These are phyloP conservation scores for Cucumis melo DNA, from an alignment of 306 rosid genomes.

Conservation along the genomic window DNA sequence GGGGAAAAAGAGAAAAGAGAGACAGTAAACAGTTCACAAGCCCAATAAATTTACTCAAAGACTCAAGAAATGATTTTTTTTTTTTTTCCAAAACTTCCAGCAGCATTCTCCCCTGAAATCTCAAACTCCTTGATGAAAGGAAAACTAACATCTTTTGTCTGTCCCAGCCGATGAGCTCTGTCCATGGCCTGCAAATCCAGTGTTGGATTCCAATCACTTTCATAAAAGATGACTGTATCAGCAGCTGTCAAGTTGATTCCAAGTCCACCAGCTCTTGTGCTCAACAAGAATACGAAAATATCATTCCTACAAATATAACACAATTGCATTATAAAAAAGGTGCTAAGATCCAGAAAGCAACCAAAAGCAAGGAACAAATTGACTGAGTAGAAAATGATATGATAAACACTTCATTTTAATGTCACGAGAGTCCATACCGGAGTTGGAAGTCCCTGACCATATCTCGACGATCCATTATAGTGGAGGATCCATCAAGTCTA, in stretches of 20 bases:
- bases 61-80: neutral
- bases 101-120: neutral
- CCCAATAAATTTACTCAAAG: neutral
- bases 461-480: conserved; percentile 93
- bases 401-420: neutral
- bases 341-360: neutral
- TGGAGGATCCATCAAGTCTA: conserved; percentile 93
- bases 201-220: conserved; percentile 99
- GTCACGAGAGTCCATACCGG: conserved; percentile 38
- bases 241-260: conserved; percentile 99
- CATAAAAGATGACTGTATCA: conserved; percentile 95
- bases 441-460: conserved; percentile 95
- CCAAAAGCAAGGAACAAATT: neutral
- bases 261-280: conserved; percentile 99
- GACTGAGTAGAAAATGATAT: neutral
- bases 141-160: conserved; percentile 86
- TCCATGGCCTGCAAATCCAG: conserved; percentile 98
- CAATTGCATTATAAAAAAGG: neutral
- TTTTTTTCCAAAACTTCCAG: neutral
- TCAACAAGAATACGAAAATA: conserved; percentile 85
- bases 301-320: conserved; percentile 47
- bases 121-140: neutral
- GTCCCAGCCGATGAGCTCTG: conserved; percentile 99
- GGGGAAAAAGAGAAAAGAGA: neutral
- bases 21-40: neutral